Evolutionary conservation across 345 rosid genomes (phyloP), one percentile per base, ranked within the genome.

Genomic region (Eucalyptus curtisii): DNA sequence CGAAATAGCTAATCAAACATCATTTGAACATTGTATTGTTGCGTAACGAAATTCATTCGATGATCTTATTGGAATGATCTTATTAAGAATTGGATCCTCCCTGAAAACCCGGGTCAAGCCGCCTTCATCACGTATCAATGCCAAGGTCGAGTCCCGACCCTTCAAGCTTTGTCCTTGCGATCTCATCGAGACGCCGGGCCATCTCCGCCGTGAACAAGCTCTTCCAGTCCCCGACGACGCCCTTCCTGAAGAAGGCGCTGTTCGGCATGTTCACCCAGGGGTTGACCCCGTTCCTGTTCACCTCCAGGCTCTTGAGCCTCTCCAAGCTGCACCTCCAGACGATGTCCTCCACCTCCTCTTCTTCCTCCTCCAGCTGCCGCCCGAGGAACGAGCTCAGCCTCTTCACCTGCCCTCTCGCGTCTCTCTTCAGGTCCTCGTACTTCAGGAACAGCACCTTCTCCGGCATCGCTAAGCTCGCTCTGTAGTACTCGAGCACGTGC

Each of bases 241-340:
- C 95, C 19, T 25, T 57, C 90, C 95, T 89, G 55, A 93, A 92
- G 89, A 81, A 92, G 1, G 90, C 44, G 31, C 90, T 90, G 49
- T 92, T 88, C 2, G 90, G 82, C 52, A 89, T 33, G 61, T 85
- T 88, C 16, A 87, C 79, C 89, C 89, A 53, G 8, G 90, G 91
- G 25, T 89, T 92, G 10, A 88, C 90, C 8, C 95, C 93, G 57
- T 31, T 89, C 52, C 48, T 90, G 86, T 91, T 93, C 15, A 92
- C 91, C 87, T 93, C 94, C 88, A 91, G 88, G 89, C 59, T 91
- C 86, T 92, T 92, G 2, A 93, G 85, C 92, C 95, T 91, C n/a
- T 93, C 93, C 47, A 93, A 52, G 87, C 91, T 91, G n/a, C 92
- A 92, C 86, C 90, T 90, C 91, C 91, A 45, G 1, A 89, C 12